Conservation (phyloP, 2,329 filamentous ascomycete genomes). For the Hypoxylon sp. region DNA sequence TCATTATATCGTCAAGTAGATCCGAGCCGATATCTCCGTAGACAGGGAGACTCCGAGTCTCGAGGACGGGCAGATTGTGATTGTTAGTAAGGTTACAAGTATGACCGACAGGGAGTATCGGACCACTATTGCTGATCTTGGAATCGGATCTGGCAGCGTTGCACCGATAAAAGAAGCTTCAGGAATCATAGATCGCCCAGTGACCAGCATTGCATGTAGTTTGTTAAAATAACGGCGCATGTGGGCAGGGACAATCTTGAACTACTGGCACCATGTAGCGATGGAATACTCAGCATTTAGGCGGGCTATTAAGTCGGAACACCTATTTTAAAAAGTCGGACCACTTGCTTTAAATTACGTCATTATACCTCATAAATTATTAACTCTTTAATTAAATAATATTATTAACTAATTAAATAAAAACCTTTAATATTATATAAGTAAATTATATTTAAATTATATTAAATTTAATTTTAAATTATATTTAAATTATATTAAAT, state of each 20-base stretch:
- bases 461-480: too few relatives aligned
- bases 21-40: constrained; percentile 42
- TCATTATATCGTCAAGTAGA: constrained; percentile 7
- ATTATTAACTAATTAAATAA: too few relatives aligned
- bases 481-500: too few relatives aligned
- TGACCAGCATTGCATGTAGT: not conserved
- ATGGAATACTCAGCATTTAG: too few relatives aligned
- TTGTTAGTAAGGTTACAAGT: not conserved
- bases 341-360: too few relatives aligned
- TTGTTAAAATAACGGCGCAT: not conserved
- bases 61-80: not conserved
- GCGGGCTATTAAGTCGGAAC: not conserved
- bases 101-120: not conserved
- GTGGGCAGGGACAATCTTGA: not conserved
- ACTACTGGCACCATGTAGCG: too few relatives aligned
- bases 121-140: not conserved
- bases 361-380: too few relatives aligned
- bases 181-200: constrained; percentile 10
- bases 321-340: too few relatives aligned
- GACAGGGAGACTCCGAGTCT: constrained; percentile 14
- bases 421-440: too few relatives aligned
- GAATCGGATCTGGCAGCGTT: constrained; percentile 11
- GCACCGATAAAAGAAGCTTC: not conserved
- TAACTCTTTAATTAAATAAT: too few relatives aligned
- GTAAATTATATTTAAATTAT: too few relatives aligned